Evolutionary conservation across 768 basidiomycete species (phyloP), one percentile per base, ranked within the genome.

Genomic region (Mycena rosella): DNA sequence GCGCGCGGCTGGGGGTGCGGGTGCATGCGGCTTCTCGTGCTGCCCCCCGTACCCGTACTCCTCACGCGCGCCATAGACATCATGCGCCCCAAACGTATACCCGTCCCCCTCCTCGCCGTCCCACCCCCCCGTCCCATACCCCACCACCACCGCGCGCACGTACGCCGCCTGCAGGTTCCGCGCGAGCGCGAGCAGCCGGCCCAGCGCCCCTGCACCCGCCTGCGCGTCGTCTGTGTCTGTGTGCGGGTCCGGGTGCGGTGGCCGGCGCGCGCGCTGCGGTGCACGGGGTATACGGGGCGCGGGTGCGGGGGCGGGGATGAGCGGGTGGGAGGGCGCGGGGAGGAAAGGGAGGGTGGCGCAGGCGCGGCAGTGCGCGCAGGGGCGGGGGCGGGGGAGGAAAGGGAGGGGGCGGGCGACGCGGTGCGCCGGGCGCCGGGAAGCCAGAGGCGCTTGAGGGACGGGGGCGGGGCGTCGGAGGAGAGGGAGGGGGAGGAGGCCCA

Each of bases 91-190:
- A 15, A 4, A 18, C 38, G 38, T 40, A 40, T 40, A 18, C n/a
- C 24, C 24, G 0, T 47, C 38, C 1, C 38, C 8, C 27, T 13
- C 22, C 7, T 38, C n/a, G 30, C 55, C 56, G 18, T 53, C 56
- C 58, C 48, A 54, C 34, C 30, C 69, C 18, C 15, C 17, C 24
- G 49, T 58, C n/a, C 70, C 70, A 30, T 71, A 71, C n/a, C 70
- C 70, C 1, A 65, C 66, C 11, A 71, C 63, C 18, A 71, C 70
- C 17, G 70, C 70, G 5, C 70, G 29, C 34, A 71, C 70, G 36
- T 71, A 71, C 51, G 66, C 53, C 5, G 70, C 44, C 59, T 71
- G 70, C 59, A 71, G 22, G 17, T 56, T 62, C 9, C 62, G 49
- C 49, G 70, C 70, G 49, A 71, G 62, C 45, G 65, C 51, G 17